These are phyloP conservation scores for Acacia crassicarpa DNA, from an alignment of 306 rosid genomes.

Conservation along the genomic window DNA sequence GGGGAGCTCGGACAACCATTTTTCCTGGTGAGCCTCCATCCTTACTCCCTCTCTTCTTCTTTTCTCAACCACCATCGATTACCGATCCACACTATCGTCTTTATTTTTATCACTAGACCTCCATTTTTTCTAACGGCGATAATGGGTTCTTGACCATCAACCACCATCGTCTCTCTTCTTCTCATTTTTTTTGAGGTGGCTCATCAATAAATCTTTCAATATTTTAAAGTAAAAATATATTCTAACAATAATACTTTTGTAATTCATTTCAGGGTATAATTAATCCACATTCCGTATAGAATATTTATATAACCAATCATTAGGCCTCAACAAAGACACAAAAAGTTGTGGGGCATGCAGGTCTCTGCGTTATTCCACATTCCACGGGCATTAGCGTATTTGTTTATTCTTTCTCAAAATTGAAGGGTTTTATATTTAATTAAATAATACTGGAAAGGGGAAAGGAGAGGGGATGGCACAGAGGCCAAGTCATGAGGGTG, in stretches of 20 bases:
- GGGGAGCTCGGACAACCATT: too few species aligned
- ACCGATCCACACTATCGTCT: too few species aligned
- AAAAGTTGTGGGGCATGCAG: constrained; percentile 17
- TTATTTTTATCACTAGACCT: too few species aligned
- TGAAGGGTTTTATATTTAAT: not conserved
- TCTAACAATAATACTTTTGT: not conserved
- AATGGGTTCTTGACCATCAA: too few species aligned
- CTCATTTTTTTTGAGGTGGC: not conserved
- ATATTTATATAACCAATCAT: constrained; percentile 34
- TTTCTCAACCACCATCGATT: too few species aligned
- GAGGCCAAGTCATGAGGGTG: not conserved
- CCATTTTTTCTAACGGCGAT: too few species aligned
- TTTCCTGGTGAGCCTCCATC: too few species aligned
- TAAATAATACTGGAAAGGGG: not conserved
- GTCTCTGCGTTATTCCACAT: not conserved
- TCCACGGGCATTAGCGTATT: constrained; percentile 1
- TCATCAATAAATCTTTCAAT: not conserved
- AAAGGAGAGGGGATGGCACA: constrained; percentile 20
- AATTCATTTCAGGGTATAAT: not conserved
- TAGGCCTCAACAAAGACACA: constrained; percentile 29
- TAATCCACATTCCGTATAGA: not conserved
- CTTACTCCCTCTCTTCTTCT: too few species aligned
- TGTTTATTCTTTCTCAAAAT: not conserved
- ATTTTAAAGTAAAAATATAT: too few species aligned
- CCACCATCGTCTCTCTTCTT: too few species aligned